Base-by-base conservation (phyloP, 148 eudicot genomes). In the Diospyros lotus region DNA sequence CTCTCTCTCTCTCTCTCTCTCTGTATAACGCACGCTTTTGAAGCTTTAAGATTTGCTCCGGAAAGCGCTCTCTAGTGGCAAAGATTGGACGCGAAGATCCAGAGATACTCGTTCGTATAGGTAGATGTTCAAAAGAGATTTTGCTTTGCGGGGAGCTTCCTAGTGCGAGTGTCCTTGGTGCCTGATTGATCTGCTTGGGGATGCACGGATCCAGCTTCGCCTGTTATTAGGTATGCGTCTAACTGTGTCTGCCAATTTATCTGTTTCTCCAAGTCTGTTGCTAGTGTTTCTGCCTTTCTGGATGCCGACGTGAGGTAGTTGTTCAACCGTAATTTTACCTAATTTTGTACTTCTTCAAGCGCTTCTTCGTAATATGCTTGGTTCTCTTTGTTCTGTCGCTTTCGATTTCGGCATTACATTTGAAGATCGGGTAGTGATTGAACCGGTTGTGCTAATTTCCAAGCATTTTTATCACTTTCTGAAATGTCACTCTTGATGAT, bases 141-240 rank as follows among this genome's bases (percentile, higher is more conserved):
- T 40, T 54, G 65, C 75, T 72, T 72, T 72, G 58, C 15, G 53
- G 10, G 15, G 14, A 9, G 10, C 41, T 56, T 48, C 8, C 52
- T 48, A 48, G 6, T 48, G 8, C 6, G 8, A 4, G 4, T 42
- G 12, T 12, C 10, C 8, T 40, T 55, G 50, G 63, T 18, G 54
- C 18, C 54, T 43, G 43, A 17, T 69, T 54, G 60, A 53, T 69
- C 59, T 69, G 73, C 46, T 53, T 40, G 28, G 38, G 73, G 50
- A n/a, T 42, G 50, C 17, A 1, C 56, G 14, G 73, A 70, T 50
- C 66, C 39, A 1, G 48, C 56, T 39, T 40, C 45, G 67, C 58
- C 50, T 51, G 28, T 38, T 60, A 28, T 46, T 38, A 39, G 76
- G 76, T 73, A 73, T 9, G 52, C 17, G 28, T 38, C 15, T 51